A percentile compares a stretch with the other conserved stretches of the same genome.
phyloP scores from a whole-genome alignment of 2,329 filamentous ascomycete species.

The Helotiales sp. region DNA sequence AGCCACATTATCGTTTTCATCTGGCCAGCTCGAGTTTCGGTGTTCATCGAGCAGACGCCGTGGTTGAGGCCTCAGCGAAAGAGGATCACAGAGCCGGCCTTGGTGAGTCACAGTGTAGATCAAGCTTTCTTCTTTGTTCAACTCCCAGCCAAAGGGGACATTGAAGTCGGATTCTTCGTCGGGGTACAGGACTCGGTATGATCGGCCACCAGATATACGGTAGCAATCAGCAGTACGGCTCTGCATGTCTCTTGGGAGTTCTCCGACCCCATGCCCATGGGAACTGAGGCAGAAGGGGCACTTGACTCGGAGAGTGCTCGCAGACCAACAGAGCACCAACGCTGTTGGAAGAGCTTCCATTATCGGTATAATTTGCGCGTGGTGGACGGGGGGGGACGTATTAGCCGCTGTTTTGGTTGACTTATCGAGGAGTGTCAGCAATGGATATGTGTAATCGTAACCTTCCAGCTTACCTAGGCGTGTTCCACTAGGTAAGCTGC shows the following conservation, averaged over 20 bases:
- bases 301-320: too few relatives aligned
- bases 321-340: too few relatives aligned
- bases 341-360: too few relatives aligned
- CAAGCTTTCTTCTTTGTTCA: constrained; percentile 19
- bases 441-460: too few relatives aligned
- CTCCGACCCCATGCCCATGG: background rate
- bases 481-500: too few relatives aligned
- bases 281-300: too few relatives aligned
- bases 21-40: background rate
- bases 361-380: too few relatives aligned
- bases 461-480: too few relatives aligned
- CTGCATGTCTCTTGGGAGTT: background rate
- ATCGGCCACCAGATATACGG: constrained; percentile 18
- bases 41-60: background rate
- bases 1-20: background rate
- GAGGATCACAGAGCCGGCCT: background rate
- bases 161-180: constrained; percentile 22
- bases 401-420: too few relatives aligned
- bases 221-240: constrained; percentile 9
- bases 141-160: constrained; percentile 22
- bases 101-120: background rate
- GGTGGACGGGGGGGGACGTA: too few relatives aligned
- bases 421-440: too few relatives aligned
- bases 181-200: constrained; percentile 20
- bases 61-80: background rate